These are phyloP conservation scores for Chondrus crispus DNA, from an alignment of 23 red algal species.

Conservation along the genomic window DNA sequence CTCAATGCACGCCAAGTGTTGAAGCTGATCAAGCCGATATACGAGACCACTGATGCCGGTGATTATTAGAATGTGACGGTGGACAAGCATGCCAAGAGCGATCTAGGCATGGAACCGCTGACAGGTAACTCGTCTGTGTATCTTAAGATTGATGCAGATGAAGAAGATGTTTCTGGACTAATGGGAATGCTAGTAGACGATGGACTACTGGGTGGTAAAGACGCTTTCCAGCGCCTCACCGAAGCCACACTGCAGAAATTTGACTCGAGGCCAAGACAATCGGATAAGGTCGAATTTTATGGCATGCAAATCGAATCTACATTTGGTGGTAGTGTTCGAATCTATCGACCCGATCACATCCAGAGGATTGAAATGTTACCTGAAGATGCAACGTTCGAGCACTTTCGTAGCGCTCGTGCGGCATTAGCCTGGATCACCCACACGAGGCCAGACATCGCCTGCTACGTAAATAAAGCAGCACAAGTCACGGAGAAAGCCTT, in stretches of 20 bases:
- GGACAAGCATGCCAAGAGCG: neutral
- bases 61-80: neutral
- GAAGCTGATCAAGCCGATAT: neutral
- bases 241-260: neutral
- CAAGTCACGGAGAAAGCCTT: neutral
- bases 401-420: neutral
- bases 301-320: neutral
- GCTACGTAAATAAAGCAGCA: neutral
- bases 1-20: neutral
- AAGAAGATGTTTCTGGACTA: neutral
- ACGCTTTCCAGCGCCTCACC: neutral
- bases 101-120: neutral
- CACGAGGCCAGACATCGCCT: neutral
- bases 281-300: neutral
- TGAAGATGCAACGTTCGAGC: neutral
- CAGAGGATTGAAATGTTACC: neutral
- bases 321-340: neutral
- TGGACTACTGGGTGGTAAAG: neutral
- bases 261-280: neutral
- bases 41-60: neutral
- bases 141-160: neutral
- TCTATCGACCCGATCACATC: neutral
- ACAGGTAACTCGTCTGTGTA: neutral
- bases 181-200: neutral
- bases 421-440: neutral